Evolutionary conservation across 139 green algal genomes (phyloP).

Genomic region (Micractinium conductrix): DNA sequence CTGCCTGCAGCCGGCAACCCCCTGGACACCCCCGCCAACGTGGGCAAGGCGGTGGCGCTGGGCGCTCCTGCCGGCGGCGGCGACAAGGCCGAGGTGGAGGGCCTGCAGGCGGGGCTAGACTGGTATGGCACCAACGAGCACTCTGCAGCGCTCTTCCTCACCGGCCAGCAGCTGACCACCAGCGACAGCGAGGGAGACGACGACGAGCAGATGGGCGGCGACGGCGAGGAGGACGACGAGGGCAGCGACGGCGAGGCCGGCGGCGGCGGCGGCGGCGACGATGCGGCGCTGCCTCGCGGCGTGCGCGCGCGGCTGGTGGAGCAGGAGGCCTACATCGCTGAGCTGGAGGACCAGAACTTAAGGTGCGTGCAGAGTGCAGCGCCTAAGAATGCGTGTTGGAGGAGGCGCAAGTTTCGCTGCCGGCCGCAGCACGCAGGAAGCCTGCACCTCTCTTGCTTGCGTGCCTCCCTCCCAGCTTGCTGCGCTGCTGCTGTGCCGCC

Average conservation of each 20-base stretch:
- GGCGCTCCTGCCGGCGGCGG: not conserved
- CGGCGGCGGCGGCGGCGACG: not conserved
- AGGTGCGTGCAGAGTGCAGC: slow-evolving; percentile 16
- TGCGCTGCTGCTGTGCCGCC: no score
- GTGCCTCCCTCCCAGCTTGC: not conserved
- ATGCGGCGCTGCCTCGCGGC: slow-evolving; percentile 10
- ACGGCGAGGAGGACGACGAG: not conserved
- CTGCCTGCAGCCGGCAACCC: slow-evolving; percentile 31
- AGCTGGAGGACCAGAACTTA: slow-evolving; percentile 42
- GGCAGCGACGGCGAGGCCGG: not conserved
- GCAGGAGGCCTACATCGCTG: slow-evolving; percentile 37
- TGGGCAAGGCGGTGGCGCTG: not conserved
- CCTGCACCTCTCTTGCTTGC: not conserved
- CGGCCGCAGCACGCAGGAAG: no score
- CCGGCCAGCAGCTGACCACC: slow-evolving; percentile 21
- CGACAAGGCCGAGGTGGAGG: slow-evolving; percentile 38
- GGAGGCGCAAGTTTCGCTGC: no score
- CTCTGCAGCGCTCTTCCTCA: slow-evolving; percentile 8
- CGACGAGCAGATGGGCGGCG: no score
- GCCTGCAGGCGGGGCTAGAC: slow-evolving; percentile 37
- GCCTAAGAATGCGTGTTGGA: not conserved
- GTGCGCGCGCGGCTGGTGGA: slow-evolving; percentile 26
- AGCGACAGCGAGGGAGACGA: slow-evolving; percentile 20
- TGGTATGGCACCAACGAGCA: slow-evolving; percentile 45
- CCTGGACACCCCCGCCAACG: slow-evolving; percentile 38